These are phyloP conservation scores for Ramaria sp. DNA, from an alignment of 768 basidiomycete species.

Conservation along the genomic window DNA sequence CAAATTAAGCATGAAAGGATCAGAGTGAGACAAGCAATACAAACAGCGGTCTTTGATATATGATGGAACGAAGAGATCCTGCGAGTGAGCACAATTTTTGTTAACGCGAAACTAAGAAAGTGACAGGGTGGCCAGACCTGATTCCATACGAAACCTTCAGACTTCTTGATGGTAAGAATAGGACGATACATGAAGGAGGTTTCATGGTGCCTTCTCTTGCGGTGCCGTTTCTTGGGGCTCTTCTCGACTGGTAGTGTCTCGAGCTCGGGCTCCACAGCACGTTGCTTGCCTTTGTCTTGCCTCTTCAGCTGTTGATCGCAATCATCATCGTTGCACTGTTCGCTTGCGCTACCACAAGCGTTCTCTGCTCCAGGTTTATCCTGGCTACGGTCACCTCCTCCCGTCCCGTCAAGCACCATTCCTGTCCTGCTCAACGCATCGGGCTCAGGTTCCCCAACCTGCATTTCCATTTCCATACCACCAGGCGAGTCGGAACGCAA, in stretches of 20 bases:
- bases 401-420: slow-evolving; percentile 19
- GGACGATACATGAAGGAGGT: slow-evolving; percentile 58
- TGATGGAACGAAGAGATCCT: slow-evolving; percentile 82
- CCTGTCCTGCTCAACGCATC: slow-evolving; percentile 26
- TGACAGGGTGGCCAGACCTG: slow-evolving; percentile 39
- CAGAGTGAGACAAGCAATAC: slow-evolving; percentile 22
- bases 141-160: slow-evolving; percentile 88
- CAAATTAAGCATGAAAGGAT: slow-evolving; percentile 11
- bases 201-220: slow-evolving; percentile 43
- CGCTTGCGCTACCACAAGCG: slow-evolving; percentile 4
- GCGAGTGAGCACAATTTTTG: slow-evolving; percentile 1
- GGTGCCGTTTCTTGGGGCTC: slow-evolving; percentile 33
- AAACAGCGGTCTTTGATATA: slow-evolving; percentile 86
- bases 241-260: slow-evolving; percentile 23
- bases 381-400: slow-evolving; percentile 24
- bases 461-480: slow-evolving; percentile 51
- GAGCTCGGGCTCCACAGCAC: slow-evolving; percentile 57
- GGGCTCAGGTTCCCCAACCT: slow-evolving; percentile 25
- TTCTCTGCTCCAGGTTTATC: slow-evolving; percentile 18
- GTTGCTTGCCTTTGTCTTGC: slow-evolving; percentile 73
- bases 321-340: slow-evolving; percentile 11
- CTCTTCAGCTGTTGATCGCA: slow-evolving; percentile 28
- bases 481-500: neutral
- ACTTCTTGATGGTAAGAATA: slow-evolving; percentile 76
- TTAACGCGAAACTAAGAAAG: neutral